These are phyloP conservation scores for Rosa chinensis DNA, from an alignment of 306 rosid species.

Conservation along the genomic window DNA sequence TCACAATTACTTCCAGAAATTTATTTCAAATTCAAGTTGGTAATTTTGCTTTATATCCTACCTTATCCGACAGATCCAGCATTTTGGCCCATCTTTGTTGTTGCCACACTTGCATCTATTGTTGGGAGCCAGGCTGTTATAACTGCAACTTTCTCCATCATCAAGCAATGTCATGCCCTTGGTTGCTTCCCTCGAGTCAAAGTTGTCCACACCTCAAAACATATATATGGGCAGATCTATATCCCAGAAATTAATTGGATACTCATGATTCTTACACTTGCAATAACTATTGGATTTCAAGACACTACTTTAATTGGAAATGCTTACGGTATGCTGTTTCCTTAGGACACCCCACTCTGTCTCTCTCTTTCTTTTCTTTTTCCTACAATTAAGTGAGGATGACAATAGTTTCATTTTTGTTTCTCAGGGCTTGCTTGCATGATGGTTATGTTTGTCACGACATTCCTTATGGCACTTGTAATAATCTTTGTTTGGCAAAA, in stretches of 20 bases:
- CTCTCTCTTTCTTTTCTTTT: neutral
- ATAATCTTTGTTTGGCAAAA: conserved; percentile 76
- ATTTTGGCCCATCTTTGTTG: conserved; percentile 81
- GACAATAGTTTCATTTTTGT: conserved; percentile 28
- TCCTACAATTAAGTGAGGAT: neutral
- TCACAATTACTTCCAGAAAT: conserved; percentile 17
- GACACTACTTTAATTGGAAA: conserved; percentile 80
- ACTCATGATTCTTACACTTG: conserved; percentile 81
- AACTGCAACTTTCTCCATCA: conserved; percentile 81
- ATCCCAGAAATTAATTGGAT: conserved; percentile 95
- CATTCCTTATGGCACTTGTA: conserved; percentile 79
- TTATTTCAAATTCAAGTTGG: conserved; percentile 10
- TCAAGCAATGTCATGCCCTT: conserved; percentile 87
- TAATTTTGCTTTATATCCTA: conserved; percentile 25
- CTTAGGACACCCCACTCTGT: neutral
- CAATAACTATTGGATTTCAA: conserved; percentile 78
- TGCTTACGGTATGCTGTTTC: conserved; percentile 67
- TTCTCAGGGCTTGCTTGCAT: conserved; percentile 80
- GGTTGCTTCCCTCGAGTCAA: conserved; percentile 94
- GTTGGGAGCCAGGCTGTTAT: conserved; percentile 96
- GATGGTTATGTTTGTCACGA: conserved; percentile 72
- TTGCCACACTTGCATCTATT: conserved; percentile 80
- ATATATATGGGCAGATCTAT: conserved; percentile 75
- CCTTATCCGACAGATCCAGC: conserved; percentile 53
- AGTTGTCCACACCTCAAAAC: conserved; percentile 86